Base-by-base conservation (phyloP, 2,329 filamentous ascomycete genomes). In the Paracoccidioides brasiliensis region DNA sequence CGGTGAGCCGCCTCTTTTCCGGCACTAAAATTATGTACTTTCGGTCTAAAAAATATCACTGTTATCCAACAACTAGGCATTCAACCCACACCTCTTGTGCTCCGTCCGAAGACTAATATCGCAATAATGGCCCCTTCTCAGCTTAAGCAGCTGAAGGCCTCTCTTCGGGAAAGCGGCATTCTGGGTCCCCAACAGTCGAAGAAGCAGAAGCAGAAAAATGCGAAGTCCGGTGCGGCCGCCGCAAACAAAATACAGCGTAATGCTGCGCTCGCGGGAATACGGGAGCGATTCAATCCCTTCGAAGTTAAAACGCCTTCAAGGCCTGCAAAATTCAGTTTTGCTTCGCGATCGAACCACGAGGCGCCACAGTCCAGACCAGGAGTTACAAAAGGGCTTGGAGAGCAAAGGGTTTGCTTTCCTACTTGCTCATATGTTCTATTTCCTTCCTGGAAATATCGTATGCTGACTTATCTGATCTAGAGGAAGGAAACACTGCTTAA, bases 271-370 rank as follows among this genome's bases (percentile, higher is more conserved):
- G 83, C 87, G 63, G 82, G 81, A 56, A 96, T 98, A 68, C 86
- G 93, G 67, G 90, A 97, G 66, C 86, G 90, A 63, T 97, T 97
- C 80, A 98, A 98, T 69, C 93, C 93, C 0, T 98, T 98, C 72
- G 93, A 98, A 67, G 81, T 95, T 69, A 94, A 94, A 72, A 82
- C 86, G 57, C 83, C 85, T 43, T 78, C 84, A 1, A 80, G 85
- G 57, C 86, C 84, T 0, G 83, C 83, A 56, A 97, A 97, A 66
- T 95, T 95, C 61, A 84, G 91, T 45, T 90, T 87, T 0, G 90
- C 79, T 54, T 81, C 80, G 0, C 61, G 60, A 33, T 77, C 80
- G 5, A 71, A 74, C 10, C 72, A 72, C 35, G 74, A 74, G 52
- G 76, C 76, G 66, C 75, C 77, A 74, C 77, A 32, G 70, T 85